These are phyloP conservation scores for Saturnispora quitensis DNA, from an alignment of 805 yeast genomes.

Conservation along the genomic window DNA sequence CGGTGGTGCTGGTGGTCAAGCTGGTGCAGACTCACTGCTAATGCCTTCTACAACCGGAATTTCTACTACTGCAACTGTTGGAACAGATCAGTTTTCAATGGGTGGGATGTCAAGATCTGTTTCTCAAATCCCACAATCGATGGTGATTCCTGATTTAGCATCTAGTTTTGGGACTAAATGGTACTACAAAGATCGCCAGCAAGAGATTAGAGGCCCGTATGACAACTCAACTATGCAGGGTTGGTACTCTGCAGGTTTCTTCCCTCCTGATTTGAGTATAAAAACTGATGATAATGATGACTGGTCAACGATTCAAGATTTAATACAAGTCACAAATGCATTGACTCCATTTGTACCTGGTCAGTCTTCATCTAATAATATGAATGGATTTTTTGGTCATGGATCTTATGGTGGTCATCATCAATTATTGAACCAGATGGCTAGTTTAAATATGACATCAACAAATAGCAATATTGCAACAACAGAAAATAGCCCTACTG, in stretches of 20 bases:
- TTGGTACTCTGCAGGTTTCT: conserved; percentile 60
- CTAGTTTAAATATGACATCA: not conserved
- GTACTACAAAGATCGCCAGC: conserved; percentile 65
- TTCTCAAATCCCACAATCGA: not conserved
- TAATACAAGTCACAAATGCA: conserved; percentile 28
- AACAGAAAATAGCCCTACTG: not conserved
- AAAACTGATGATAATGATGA: conserved; percentile 47
- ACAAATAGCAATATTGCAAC: not conserved
- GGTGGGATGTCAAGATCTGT: not conserved
- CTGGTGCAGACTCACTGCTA: not conserved
- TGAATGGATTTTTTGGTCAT: not conserved
- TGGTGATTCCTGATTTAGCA: not conserved
- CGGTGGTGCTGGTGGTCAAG: not conserved
- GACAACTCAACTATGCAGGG: conserved; percentile 64
- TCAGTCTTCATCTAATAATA: not conserved
- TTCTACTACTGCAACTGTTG: not conserved
- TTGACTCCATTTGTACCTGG: not conserved
- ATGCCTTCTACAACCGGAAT: not conserved
- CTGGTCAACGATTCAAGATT: conserved; percentile 44
- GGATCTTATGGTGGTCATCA: not conserved
- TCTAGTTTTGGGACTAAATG: conserved; percentile 29
- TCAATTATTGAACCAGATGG: not conserved
- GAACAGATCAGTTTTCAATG: not conserved
- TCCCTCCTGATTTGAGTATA: conserved; percentile 44
- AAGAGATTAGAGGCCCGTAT: conserved; percentile 76